Conservation (phyloP, 345 rosid species). For the Bruguiera parviflora region DNA sequence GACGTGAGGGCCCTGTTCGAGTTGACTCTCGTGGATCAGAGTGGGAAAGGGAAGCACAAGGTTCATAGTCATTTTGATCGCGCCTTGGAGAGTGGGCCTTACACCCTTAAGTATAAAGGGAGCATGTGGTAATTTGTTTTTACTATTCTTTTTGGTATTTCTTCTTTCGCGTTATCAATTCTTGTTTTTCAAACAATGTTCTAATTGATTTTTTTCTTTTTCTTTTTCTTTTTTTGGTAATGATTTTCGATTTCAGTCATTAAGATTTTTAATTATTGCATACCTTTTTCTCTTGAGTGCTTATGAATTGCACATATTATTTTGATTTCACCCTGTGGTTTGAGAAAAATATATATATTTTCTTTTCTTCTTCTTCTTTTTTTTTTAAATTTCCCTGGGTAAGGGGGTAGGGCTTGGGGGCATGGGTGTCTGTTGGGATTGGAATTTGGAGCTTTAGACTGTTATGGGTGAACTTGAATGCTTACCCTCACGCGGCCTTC, state of each 20-base stretch:
- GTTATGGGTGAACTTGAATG: background rate
- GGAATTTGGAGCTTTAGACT: background rate
- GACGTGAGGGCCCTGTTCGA: constrained; percentile 92
- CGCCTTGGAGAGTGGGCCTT: constrained; percentile 88
- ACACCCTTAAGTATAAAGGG: constrained; percentile 72
- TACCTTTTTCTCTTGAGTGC: too few relatives aligned
- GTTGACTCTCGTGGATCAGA: constrained; percentile 84
- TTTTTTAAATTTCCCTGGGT: too few relatives aligned
- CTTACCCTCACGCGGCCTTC: constrained; percentile 1
- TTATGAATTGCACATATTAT: too few relatives aligned
- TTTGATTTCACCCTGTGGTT: too few relatives aligned
- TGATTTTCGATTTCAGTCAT: background rate
- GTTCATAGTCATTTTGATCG: constrained; percentile 93
- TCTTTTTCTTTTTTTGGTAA: background rate
- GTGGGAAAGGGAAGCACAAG: constrained; percentile 84
- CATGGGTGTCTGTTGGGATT: too few relatives aligned
- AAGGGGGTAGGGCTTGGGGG: too few relatives aligned
- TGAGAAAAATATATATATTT: too few relatives aligned
- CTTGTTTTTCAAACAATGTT: background rate
- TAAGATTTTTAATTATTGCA: too few relatives aligned
- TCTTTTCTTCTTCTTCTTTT: too few relatives aligned
- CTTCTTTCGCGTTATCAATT: background rate
- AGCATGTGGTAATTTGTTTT: constrained; percentile 79
- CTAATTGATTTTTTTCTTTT: background rate
- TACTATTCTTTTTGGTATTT: background rate